A percentile compares a stretch with the other conserved stretches of the same genome.
Conservation (phyloP, 148 eudicot genomes). For the Rhododendron mucronatum region DNA sequence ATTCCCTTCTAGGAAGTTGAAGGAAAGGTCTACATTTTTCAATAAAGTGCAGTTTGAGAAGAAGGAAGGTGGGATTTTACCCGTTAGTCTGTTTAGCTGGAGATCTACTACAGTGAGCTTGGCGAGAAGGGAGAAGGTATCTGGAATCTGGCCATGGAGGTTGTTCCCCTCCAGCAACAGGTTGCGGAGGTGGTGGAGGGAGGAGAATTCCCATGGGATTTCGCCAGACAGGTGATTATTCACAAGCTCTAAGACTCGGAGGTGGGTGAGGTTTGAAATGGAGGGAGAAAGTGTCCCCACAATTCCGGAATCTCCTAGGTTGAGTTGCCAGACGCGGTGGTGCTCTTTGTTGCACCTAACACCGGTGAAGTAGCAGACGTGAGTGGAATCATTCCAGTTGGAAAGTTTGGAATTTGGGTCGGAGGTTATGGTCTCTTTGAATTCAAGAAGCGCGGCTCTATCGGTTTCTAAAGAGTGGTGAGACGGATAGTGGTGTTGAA, state of each 20-base stretch:
- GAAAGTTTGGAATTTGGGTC: conserved; percentile 22
- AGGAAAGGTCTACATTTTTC: conserved; percentile 26
- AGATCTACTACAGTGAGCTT: conserved; percentile 14
- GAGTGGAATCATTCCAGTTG: conserved; percentile 31
- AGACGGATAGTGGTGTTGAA: too few species aligned
- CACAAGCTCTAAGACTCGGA: conserved; percentile 14
- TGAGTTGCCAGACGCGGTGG: conserved; percentile 20
- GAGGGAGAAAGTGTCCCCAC: conserved; percentile 25
- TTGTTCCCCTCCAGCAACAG: conserved; percentile 24
- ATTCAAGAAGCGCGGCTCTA: conserved; percentile 30
- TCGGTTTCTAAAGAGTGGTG: conserved; percentile 26
- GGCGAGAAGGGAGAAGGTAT: not conserved
- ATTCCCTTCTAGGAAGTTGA: conserved; percentile 20
- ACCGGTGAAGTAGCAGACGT: conserved; percentile 33
- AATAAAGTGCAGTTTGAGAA: conserved; percentile 31
- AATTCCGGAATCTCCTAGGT: conserved; percentile 18
- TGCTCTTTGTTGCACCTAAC: conserved; percentile 16
- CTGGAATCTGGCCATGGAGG: not conserved
- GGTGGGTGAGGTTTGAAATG: conserved; percentile 28
- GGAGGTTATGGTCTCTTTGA: conserved; percentile 15
- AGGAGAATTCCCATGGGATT: conserved; percentile 19
- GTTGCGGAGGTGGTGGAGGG: conserved; percentile 15
- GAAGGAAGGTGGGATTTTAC: conserved; percentile 22
- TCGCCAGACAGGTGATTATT: conserved; percentile 11
- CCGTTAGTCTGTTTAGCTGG: conserved; percentile 19